A percentile compares a stretch with the other conserved stretches of the same genome.
These are phyloP conservation scores for Colletotrichum liriopes DNA, from an alignment of 2,329 filamentous ascomycete species.

Conservation along the genomic window DNA sequence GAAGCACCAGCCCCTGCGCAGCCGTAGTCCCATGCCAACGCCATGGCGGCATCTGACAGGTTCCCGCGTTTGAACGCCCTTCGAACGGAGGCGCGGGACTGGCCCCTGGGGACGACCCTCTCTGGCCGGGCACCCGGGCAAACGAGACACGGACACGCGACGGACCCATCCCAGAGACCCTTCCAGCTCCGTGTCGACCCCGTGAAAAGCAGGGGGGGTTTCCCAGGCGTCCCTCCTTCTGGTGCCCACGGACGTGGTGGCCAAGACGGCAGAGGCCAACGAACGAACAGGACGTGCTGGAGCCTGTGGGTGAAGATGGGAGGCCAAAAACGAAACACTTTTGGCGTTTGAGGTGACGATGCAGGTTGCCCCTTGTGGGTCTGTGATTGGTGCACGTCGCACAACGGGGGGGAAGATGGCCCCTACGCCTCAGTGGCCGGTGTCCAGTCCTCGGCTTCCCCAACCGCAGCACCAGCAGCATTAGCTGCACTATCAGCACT, in stretches of 20 bases:
- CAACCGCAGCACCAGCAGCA: not conserved
- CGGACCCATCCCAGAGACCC: not conserved
- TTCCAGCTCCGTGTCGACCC: not conserved
- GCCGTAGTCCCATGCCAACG: constrained; percentile 15
- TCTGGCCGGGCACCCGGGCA: not conserved
- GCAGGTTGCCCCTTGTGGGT: constrained; percentile 37
- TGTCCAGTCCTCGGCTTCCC: no score
- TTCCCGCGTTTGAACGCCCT: constrained; percentile 7
- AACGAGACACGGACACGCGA: not conserved
- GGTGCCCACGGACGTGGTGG: not conserved
- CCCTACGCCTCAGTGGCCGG: not conserved
- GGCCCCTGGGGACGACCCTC: not conserved
- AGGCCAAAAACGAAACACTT: constrained; percentile 37
- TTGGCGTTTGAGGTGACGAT: constrained; percentile 33
- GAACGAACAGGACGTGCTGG: no score
- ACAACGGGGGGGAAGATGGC: not conserved
- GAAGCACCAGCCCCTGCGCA: not conserved
- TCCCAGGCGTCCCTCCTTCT: not conserved
- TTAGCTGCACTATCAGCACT: no score
- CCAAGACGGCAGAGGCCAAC: not conserved
- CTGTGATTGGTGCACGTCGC: constrained; percentile 35
- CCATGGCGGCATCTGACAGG: constrained; percentile 30
- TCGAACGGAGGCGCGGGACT: constrained; percentile 6
- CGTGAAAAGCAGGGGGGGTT: constrained; percentile 4
- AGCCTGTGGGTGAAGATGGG: not conserved